phyloP scores from a whole-genome alignment of 371 early-diverging fungal species.

The Furculomyces boomerangus region DNA sequence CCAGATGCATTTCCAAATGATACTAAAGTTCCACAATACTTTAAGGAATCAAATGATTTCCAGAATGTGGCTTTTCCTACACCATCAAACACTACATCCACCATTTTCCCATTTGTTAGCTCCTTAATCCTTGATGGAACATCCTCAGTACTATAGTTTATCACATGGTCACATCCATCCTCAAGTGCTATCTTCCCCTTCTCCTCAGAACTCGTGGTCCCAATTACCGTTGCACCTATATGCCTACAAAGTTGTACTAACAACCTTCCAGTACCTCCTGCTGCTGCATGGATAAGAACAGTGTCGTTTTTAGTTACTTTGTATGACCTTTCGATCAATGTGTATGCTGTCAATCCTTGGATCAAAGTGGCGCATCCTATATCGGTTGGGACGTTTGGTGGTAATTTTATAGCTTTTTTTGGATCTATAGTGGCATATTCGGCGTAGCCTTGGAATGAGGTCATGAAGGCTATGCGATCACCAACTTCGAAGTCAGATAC shows the following conservation, averaged over 20 bases:
- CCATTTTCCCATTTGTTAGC: slow-evolving; percentile 60
- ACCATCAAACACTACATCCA: slow-evolving; percentile 81
- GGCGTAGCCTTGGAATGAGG: slow-evolving; percentile 39
- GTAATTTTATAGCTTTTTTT: slow-evolving; percentile 28
- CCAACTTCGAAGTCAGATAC: slow-evolving; percentile 45
- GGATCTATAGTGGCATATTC: slow-evolving; percentile 46
- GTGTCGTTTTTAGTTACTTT: slow-evolving; percentile 54
- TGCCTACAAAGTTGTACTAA: slow-evolving; percentile 55
- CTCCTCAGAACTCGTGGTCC: slow-evolving; percentile 60
- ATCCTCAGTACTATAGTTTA: slow-evolving; percentile 44
- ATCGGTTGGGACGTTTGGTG: slow-evolving; percentile 35
- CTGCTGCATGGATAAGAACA: slow-evolving; percentile 78
- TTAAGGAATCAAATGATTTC: slow-evolving; percentile 40
- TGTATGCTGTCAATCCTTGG: slow-evolving; percentile 69
- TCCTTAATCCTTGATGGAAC: slow-evolving; percentile 45
- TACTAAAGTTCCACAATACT: slow-evolving; percentile 57
- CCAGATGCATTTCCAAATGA: slow-evolving; percentile 92
- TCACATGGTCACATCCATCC: slow-evolving; percentile 58
- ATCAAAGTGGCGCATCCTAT: slow-evolving; percentile 37
- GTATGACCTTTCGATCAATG: slow-evolving; percentile 54
- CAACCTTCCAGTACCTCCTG: slow-evolving; percentile 76
- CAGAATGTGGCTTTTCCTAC: slow-evolving; percentile 82
- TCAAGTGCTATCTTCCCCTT: slow-evolving; percentile 57
- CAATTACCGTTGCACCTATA: slow-evolving; percentile 76
- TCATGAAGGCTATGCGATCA: slow-evolving; percentile 69